These are phyloP conservation scores for Apiotrichum domesticum DNA, from an alignment of 1,284 basidiomycete species.

Conservation along the genomic window DNA sequence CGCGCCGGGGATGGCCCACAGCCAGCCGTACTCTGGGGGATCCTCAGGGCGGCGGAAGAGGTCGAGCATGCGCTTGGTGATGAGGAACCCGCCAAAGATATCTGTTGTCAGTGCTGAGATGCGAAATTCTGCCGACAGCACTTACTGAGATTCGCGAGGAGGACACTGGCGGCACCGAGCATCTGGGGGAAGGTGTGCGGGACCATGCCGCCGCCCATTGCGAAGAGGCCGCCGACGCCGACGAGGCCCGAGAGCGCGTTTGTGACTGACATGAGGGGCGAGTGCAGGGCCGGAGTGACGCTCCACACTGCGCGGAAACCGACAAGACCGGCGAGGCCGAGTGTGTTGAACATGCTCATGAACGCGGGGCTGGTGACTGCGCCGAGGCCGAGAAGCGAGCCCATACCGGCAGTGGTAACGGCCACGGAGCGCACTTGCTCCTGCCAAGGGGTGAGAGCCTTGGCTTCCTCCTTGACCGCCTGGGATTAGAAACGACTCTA, in stretches of 20 bases:
- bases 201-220: slow-evolving; percentile 79
- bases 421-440: slow-evolving; percentile 66
- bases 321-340: slow-evolving; percentile 62
- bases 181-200: slow-evolving; percentile 70
- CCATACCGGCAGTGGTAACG: slow-evolving; percentile 66
- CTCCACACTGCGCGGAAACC: slow-evolving; percentile 84
- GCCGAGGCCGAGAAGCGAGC: slow-evolving; percentile 62
- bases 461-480: slow-evolving; percentile 48
- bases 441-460: slow-evolving; percentile 69
- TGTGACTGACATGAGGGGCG: slow-evolving; percentile 44
- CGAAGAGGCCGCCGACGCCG: slow-evolving; percentile 74
- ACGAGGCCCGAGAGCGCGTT: slow-evolving; percentile 57
- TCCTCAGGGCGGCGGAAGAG: slow-evolving; percentile 81
- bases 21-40: slow-evolving; percentile 75
- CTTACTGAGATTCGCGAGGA: slow-evolving; percentile 65
- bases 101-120: slow-evolving; percentile 35
- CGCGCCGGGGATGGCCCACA: slow-evolving; percentile 68
- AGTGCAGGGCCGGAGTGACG: slow-evolving; percentile 74
- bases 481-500: neutral
- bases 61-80: slow-evolving; percentile 79
- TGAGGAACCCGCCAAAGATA: slow-evolving; percentile 74
- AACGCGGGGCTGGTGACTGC: slow-evolving; percentile 70
- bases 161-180: slow-evolving; percentile 69
- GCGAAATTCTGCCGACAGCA: neutral
- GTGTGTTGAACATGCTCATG: slow-evolving; percentile 78